A percentile compares a stretch with the other conserved stretches of the same genome.
Conservation (phyloP, 306 rosid species). For the Castanospermum australe region DNA sequence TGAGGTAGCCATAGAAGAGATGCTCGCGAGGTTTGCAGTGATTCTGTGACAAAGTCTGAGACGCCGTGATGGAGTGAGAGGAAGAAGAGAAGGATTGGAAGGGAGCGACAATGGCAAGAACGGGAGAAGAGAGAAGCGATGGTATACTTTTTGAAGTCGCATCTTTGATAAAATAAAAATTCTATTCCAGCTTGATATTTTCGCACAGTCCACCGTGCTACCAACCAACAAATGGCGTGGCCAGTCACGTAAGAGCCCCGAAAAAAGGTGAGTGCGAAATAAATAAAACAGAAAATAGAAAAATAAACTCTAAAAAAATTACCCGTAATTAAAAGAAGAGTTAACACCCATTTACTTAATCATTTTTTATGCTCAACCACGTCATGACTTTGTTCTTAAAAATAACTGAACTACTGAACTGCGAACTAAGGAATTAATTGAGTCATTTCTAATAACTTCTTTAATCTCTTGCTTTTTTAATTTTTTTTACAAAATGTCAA, state of each 20-base stretch:
- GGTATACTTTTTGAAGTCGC: slow-evolving; percentile 60
- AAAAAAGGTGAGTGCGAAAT: too few species aligned
- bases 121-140: slow-evolving; percentile 54
- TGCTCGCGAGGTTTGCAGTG: slow-evolving; percentile 18
- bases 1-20: slow-evolving; percentile 48
- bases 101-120: slow-evolving; percentile 32
- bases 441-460: too few species aligned
- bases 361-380: too few species aligned
- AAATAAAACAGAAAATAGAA: too few species aligned
- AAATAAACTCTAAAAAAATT: too few species aligned
- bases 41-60: slow-evolving; percentile 30
- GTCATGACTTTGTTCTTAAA: too few species aligned
- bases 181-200: slow-evolving; percentile 19
- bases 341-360: too few species aligned
- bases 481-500: too few species aligned
- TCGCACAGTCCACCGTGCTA: not conserved
- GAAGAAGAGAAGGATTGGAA: slow-evolving; percentile 33
- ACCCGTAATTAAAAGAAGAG: too few species aligned
- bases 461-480: too few species aligned
- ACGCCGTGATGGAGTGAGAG: slow-evolving; percentile 34
- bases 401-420: too few species aligned
- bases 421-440: too few species aligned
- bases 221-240: not conserved
- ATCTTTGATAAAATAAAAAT: slow-evolving; percentile 24
- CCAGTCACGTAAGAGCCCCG: not conserved